These are phyloP conservation scores for Spergularia bocconei DNA, from an alignment of 148 eudicot genomes.

Conservation along the genomic window DNA sequence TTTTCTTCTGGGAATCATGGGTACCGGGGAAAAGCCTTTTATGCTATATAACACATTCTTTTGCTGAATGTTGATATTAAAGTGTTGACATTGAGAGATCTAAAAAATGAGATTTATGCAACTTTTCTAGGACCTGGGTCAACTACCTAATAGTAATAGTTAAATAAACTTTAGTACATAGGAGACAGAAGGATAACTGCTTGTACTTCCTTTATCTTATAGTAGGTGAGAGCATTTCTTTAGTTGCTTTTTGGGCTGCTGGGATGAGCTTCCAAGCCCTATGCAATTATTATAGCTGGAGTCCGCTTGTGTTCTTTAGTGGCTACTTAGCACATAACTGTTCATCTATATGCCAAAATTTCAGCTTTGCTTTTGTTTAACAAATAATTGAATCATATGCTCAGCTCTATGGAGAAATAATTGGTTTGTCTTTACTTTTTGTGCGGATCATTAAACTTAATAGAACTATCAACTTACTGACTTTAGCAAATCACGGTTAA, in stretches of 20 bases:
- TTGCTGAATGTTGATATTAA: not conserved
- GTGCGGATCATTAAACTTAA: not conserved
- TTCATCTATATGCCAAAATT: slow-evolving; percentile 4
- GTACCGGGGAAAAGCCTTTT: not conserved
- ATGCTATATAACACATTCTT: not conserved
- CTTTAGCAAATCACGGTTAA: not conserved
- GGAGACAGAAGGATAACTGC: slow-evolving; percentile 11
- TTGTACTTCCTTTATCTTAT: slow-evolving; percentile 9
- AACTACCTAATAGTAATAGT: not conserved
- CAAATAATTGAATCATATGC: slow-evolving; percentile 1
- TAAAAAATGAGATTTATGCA: not conserved
- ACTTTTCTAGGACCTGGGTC: not conserved
- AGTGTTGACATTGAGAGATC: not conserved
- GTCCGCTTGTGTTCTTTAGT: slow-evolving; percentile 13
- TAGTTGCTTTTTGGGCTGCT: slow-evolving; percentile 22
- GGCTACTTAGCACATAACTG: slow-evolving; percentile 12
- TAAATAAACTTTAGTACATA: not conserved
- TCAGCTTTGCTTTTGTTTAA: not conserved
- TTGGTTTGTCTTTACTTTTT: slow-evolving; percentile 1
- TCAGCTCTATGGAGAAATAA: not conserved
- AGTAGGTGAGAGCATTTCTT: not conserved
- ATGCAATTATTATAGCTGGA: not conserved
- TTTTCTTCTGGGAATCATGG: not conserved
- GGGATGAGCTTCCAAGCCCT: slow-evolving; percentile 16
- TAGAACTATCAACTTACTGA: not conserved